Evolutionary conservation across 1,139 yeast genomes (phyloP), one percentile per base, ranked within the genome.

Genomic region (Hansenula sp.): DNA sequence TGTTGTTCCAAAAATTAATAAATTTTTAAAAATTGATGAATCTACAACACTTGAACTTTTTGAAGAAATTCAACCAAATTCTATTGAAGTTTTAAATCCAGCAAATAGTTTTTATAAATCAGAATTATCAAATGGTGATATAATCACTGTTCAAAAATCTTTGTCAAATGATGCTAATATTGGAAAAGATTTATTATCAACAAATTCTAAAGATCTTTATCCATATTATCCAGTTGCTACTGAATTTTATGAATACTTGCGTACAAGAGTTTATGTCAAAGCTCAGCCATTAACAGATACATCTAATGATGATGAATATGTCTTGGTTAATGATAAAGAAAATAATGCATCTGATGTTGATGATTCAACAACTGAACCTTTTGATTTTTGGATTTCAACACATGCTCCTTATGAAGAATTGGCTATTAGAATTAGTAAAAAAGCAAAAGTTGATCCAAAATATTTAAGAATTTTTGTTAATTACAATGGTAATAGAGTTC

Each of bases 91-190:
- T 19, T n/a, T 55, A 2, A 36, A 28, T n/a, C 35, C 42, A 3
- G 2, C 16, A 7, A 9, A 26, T 4, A 67, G 84, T 0, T 76
- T 83, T 49, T 77, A 74, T 47, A 74, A 77, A 46, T 70, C 77
- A 29, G 97, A 89, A 56, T 62, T 90, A 29, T 72, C 73, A 16
- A 80, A 75, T 49, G 97, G 97, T 49, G 97, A 89, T 57, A 84
- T 90, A 13, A 61, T 90, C 14, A 70, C 85, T 24, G 73, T 84
- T 39, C 82, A 82, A 43, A 59, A 60, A 32, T 56, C 60, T 1
- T 11, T 29, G 4, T 26, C 43, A 2, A 35, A 52, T 5, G 60
- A 51, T 4, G 50, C 46, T 10, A 36, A 47, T 4, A 50, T 46
- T 9, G 37, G 47, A 17, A 36, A 47, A 1, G 41, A 26, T 32